phyloP scores from a whole-genome alignment of 768 basidiomycete species.

The Mycena crocata region DNA sequence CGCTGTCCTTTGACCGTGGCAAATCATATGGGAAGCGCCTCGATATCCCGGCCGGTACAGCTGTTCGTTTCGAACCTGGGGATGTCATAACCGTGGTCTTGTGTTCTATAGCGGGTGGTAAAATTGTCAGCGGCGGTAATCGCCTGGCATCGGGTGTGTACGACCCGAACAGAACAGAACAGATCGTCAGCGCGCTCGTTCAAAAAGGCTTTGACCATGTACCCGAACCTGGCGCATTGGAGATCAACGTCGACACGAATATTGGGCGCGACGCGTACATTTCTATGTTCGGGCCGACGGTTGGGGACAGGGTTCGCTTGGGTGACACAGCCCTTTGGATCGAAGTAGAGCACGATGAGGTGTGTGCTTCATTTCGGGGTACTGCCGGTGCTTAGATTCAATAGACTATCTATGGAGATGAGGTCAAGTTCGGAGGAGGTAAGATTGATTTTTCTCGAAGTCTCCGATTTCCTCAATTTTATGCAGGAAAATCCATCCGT shows the following conservation, averaged over 20 bases:
- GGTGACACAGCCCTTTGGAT: constrained; percentile 94
- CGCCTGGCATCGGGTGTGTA: constrained; percentile 69
- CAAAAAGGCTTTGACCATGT: constrained; percentile 77
- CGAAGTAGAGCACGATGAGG: constrained; percentile 89
- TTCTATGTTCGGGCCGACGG: constrained; percentile 96
- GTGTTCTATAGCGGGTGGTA: constrained; percentile 79
- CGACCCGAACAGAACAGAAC: constrained; percentile 56
- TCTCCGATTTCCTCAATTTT: background rate
- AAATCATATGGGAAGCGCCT: constrained; percentile 87
- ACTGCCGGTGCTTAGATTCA: background rate
- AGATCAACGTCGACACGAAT: constrained; percentile 62
- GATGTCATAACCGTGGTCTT: constrained; percentile 87
- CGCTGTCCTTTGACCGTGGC: constrained; percentile 84
- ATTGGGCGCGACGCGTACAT: constrained; percentile 82
- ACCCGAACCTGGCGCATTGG: constrained; percentile 71
- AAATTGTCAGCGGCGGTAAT: constrained; percentile 85
- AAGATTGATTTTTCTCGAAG: constrained; percentile 19
- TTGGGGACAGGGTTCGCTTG: constrained; percentile 87
- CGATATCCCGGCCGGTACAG: constrained; percentile 94
- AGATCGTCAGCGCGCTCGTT: constrained; percentile 60
- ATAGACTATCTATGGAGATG: constrained; percentile 92
- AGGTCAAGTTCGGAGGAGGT: constrained; percentile 98
- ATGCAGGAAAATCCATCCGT: constrained; percentile 87
- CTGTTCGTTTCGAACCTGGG: constrained; percentile 96
- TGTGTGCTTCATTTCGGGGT: constrained; percentile 41